A percentile compares a stretch with the other conserved stretches of the same genome.
Evolutionary conservation across 805 yeast genomes (phyloP).

Genomic region (Candida sonorensis): DNA sequence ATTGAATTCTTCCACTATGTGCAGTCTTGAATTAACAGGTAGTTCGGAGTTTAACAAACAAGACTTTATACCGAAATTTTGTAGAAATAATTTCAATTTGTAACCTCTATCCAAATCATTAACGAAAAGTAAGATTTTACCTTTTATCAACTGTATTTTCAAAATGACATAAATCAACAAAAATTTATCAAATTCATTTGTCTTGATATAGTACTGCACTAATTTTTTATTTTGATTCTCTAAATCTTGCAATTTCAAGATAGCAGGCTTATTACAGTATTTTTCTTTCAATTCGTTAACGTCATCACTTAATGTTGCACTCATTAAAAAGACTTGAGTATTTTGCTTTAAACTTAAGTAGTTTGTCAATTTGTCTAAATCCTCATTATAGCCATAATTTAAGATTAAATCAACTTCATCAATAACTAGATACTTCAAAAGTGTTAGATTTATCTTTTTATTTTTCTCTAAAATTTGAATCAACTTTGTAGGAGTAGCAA

Average conservation of each 20-base stretch:
- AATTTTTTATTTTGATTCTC: conserved; percentile 50
- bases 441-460: conserved; percentile 40
- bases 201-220: conserved; percentile 79
- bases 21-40: conserved; percentile 88
- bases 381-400: conserved; percentile 88
- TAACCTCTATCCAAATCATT: conserved; percentile 95
- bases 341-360: conserved; percentile 65
- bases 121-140: conserved; percentile 86
- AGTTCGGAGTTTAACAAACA: conserved; percentile 88
- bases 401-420: conserved; percentile 93
- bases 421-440: conserved; percentile 67
- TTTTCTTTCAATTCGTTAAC: conserved; percentile 65
- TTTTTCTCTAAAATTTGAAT: conserved; percentile 44
- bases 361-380: conserved; percentile 57
- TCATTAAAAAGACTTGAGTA: conserved; percentile 88
- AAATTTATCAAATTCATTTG: conserved; percentile 87
- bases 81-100: conserved; percentile 80
- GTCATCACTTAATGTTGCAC: conserved; percentile 90
- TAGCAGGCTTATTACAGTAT: conserved; percentile 81
- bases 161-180: conserved; percentile 84
- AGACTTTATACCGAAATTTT: conserved; percentile 88
- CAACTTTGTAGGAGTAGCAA: conserved; percentile 83
- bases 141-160: conserved; percentile 81
- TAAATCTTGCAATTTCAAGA: conserved; percentile 69
- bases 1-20: conserved; percentile 92